Evolutionary conservation across 768 basidiomycete species (phyloP), one percentile per base, ranked within the genome.

Genomic region (Russula brevipes): DNA sequence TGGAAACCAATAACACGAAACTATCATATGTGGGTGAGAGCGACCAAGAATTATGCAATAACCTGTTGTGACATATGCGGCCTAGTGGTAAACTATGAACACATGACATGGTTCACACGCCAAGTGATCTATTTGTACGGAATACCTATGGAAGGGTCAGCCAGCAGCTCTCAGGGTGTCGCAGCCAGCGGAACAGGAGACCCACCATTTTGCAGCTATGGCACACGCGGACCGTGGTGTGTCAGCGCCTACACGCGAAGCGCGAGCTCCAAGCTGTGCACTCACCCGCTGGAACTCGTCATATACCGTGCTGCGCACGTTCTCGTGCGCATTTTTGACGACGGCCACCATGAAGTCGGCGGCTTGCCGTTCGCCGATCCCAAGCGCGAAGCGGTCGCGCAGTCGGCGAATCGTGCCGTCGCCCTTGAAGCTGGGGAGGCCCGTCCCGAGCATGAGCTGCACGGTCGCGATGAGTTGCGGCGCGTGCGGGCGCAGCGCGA

Each of bases 371-470:
- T 99, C 97, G 59, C 83, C 88, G 57, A 96, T 72, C 30, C 86
- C 83, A 38, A 89, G 80, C 46, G 84, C 87, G 77, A 97, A 99
- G 30, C 97, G 83, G 64, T 97, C 94, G 61, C 84, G 80, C 49
- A 99, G 78, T 35, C 97, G 78, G 68, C 83, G 85, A 73, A 98
- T 95, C 3, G 97, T 98, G 0, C 79, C 79, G 71, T 98, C 95
- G 51, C 96, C 97, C 72, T 98, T 98, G 83, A 98, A 98, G 6
- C 91, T 94, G 11, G 97, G 97, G 33, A 99, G 77, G 12, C 88
- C 92, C 8, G 97, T 94, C 44, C 89, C 94, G 16, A 98, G 82
- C 97, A 99, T 99, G 58, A 98, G 81, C 64, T 87, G 87, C 2
- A 91, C 90, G 6, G 94, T 87, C 70, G 88, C 86, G 68, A 95